A percentile compares a stretch with the other conserved stretches of the same genome.
Evolutionary conservation across 495 filamentous ascomycete genomes (phyloP).

Genomic region (Lindgomyces ingoldianus): DNA sequence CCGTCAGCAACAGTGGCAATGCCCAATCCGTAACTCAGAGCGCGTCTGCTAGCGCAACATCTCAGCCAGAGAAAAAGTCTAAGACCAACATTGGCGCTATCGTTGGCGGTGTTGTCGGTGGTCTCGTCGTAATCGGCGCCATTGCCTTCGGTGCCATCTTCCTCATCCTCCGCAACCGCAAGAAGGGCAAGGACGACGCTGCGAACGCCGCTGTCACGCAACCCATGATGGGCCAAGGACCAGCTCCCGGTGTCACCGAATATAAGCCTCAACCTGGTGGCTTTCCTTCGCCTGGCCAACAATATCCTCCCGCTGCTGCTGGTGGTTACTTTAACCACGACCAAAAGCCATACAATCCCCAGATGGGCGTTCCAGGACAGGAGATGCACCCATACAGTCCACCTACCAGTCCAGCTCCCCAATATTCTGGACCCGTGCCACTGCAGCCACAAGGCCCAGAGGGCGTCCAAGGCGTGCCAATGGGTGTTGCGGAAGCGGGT

Average conservation of each 20-base stretch:
- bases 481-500: conserved; percentile 28
- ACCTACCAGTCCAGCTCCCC: conserved; percentile 23
- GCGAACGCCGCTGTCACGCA: not conserved
- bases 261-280: conserved; percentile 29
- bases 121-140: conserved; percentile 26
- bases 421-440: conserved; percentile 13
- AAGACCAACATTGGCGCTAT: conserved; percentile 32
- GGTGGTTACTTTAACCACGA: conserved; percentile 19
- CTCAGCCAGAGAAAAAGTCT: conserved; percentile 4
- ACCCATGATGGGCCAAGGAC: conserved; percentile 20
- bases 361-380: conserved; percentile 13
- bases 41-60: not conserved
- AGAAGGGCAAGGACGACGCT: conserved; percentile 15
- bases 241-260: conserved; percentile 30
- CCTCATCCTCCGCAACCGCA: conserved; percentile 25
- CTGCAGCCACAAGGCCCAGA: too few species aligned
- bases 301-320: conserved; percentile 1
- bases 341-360: conserved; percentile 8
- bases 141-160: conserved; percentile 24
- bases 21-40: not conserved
- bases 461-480: too few species aligned
- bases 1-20: not conserved
- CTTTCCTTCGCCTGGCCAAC: conserved; percentile 10
- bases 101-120: conserved; percentile 33
- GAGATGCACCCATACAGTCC: conserved; percentile 21